Evolutionary conservation across 306 rosid species (phyloP).

Genomic region (Geum urbanum): DNA sequence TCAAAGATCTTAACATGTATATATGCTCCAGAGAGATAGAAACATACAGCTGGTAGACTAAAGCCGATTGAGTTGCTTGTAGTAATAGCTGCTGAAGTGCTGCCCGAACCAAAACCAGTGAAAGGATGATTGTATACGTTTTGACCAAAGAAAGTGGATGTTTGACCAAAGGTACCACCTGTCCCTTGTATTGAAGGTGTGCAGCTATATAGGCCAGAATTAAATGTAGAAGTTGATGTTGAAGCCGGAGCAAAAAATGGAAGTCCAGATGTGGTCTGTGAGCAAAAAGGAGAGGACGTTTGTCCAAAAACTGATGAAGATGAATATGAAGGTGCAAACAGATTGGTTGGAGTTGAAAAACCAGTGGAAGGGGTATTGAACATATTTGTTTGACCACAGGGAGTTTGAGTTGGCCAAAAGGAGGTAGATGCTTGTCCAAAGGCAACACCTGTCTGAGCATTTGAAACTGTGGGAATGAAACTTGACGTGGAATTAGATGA

Average conservation of each 20-base stretch:
- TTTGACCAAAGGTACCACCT: conserved; percentile 42
- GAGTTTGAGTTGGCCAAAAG: not conserved
- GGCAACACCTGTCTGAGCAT: not conserved
- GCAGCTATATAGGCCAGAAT: conserved; percentile 38
- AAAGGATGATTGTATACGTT: conserved; percentile 48
- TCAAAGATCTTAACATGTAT: not conserved
- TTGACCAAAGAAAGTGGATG: conserved; percentile 38
- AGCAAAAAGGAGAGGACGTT: conserved; percentile 17
- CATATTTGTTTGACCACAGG: not conserved
- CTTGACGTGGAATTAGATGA: not conserved
- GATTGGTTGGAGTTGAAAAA: not conserved
- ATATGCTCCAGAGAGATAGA: not conserved
- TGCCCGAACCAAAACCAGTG: conserved; percentile 34
- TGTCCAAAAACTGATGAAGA: not conserved
- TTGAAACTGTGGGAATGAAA: not conserved
- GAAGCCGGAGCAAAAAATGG: conserved; percentile 52
- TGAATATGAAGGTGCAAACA: not conserved
- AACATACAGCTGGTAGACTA: conserved; percentile 59
- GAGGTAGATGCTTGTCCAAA: not conserved
- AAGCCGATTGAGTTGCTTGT: conserved; percentile 49
- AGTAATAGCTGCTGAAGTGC: conserved; percentile 40
- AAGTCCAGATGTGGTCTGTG: conserved; percentile 36
- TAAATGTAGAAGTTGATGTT: conserved; percentile 49
- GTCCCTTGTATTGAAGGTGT: conserved; percentile 44
- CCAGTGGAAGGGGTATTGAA: not conserved